Percentiles rank a stretch among this genome's conserved stretches.
Evolutionary conservation across 2,329 filamentous ascomycete species (phyloP).

Genomic region (Stagonosporopsis vannaccii): DNA sequence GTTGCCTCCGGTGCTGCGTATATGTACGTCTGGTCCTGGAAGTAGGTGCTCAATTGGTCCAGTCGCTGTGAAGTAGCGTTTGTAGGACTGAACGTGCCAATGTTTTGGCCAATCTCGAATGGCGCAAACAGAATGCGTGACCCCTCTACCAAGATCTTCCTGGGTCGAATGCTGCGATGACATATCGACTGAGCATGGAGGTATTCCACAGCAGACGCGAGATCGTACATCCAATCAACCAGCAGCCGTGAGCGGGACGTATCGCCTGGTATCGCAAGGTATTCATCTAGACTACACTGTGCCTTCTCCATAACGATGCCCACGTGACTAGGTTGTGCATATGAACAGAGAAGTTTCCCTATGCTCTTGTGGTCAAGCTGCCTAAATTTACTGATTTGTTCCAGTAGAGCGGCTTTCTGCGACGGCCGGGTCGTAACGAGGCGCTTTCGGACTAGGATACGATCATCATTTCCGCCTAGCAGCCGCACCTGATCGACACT

Average conservation of each 20-base stretch:
- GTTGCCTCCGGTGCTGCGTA: constrained; percentile 51
- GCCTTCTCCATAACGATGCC: constrained; percentile 45
- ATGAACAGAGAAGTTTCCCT: constrained; percentile 48
- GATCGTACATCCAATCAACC: constrained; percentile 51
- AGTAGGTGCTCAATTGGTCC: constrained; percentile 42
- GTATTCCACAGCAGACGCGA: constrained; percentile 49
- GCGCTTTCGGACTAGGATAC: constrained; percentile 47
- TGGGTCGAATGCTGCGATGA: constrained; percentile 48
- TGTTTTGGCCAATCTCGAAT: constrained; percentile 46
- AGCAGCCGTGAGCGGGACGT: constrained; percentile 43
- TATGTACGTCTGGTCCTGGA: constrained; percentile 46
- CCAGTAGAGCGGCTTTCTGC: constrained; percentile 46
- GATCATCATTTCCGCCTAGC: constrained; percentile 44
- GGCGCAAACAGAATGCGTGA: constrained; percentile 45
- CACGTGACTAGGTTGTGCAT: constrained; percentile 47
- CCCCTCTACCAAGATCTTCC: constrained; percentile 50
- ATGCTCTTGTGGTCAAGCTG: constrained; percentile 51
- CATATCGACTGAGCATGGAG: constrained; percentile 48
- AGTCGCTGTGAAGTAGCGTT: constrained; percentile 36
- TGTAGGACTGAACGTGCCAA: constrained; percentile 40
- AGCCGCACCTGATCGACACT: constrained; percentile 47
- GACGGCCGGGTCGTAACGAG: constrained; percentile 45
- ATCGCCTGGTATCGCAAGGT: constrained; percentile 42
- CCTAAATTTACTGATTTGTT: constrained; percentile 49
- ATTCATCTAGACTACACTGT: constrained; percentile 50